phyloP scores from a whole-genome alignment of 1,284 basidiomycete species.

The Ustilago xerochloae region DNA sequence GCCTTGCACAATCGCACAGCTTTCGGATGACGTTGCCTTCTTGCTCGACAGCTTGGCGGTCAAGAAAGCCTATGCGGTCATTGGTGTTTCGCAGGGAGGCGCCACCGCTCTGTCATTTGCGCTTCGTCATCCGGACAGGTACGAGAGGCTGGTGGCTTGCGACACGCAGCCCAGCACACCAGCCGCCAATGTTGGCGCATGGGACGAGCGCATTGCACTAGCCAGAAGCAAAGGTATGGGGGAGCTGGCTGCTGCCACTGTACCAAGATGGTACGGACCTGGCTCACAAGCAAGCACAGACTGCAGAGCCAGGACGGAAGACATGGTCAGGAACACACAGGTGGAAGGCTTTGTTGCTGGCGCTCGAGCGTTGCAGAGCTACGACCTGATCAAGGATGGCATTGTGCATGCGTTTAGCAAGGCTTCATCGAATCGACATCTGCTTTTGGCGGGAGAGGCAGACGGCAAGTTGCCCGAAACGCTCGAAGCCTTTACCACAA shows the following conservation, averaged over 20 bases:
- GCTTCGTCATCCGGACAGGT: conserved; percentile 64
- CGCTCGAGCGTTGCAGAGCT: conserved; percentile 69
- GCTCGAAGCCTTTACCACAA: conserved; percentile 62
- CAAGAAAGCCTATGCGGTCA: conserved; percentile 62
- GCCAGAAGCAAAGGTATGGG: conserved; percentile 64
- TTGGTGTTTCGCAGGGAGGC: conserved; percentile 71
- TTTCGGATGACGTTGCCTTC: conserved; percentile 69
- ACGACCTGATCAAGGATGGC: conserved; percentile 67
- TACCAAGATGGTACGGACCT: conserved; percentile 69
- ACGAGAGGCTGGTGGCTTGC: conserved; percentile 68
- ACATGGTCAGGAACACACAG: conserved; percentile 66
- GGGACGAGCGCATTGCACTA: conserved; percentile 70
- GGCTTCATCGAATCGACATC: conserved; percentile 35
- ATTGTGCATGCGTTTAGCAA: conserved; percentile 59
- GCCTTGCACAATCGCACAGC: conserved; percentile 67
- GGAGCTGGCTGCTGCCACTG: conserved; percentile 68
- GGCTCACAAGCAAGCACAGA: conserved; percentile 57
- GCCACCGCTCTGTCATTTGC: conserved; percentile 69
- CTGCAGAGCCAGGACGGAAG: conserved; percentile 41
- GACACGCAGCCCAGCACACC: conserved; percentile 70
- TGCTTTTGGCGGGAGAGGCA: conserved; percentile 69
- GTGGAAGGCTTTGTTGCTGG: conserved; percentile 69
- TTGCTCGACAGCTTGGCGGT: conserved; percentile 68
- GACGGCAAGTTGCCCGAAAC: conserved; percentile 70
- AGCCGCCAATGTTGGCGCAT: conserved; percentile 69